Evolutionary conservation across 345 rosid genomes (phyloP).

Genomic region (Eucalyptus marginata): DNA sequence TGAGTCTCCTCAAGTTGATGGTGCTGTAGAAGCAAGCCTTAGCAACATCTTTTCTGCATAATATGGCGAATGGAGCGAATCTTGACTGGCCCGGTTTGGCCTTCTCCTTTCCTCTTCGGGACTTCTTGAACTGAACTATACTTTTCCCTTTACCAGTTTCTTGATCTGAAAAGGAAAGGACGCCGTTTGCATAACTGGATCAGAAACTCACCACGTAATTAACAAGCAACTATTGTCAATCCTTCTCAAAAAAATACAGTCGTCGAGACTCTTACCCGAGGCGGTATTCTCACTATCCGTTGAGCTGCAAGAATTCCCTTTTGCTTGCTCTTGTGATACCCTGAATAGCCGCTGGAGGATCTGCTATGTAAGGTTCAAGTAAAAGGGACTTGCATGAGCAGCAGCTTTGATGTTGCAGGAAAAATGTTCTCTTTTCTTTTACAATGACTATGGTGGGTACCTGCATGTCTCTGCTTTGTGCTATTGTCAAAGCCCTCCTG

Average conservation of each 20-base stretch:
- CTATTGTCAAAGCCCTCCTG: background rate
- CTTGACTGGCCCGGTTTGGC: background rate
- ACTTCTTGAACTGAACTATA: conserved; percentile 4
- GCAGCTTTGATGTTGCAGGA: background rate
- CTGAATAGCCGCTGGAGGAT: conserved; percentile 46
- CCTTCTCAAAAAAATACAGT: background rate
- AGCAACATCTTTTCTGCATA: conserved; percentile 49
- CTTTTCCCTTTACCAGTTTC: conserved; percentile 2
- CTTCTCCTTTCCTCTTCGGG: conserved; percentile 5
- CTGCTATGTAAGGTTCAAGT: conserved; percentile 22
- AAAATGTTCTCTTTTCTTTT: background rate
- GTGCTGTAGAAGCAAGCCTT: conserved; percentile 52
- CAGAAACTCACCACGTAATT: background rate
- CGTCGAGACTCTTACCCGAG: conserved; percentile 3
- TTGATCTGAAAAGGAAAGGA: conserved; percentile 3
- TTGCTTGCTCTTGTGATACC: conserved; percentile 21
- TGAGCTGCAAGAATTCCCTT: background rate
- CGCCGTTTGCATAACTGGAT: background rate
- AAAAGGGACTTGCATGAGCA: background rate
- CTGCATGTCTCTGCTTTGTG: conserved; percentile 43
- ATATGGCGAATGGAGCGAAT: conserved; percentile 10
- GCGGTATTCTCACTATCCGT: background rate
- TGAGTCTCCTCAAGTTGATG: conserved; percentile 20
- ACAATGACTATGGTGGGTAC: background rate
- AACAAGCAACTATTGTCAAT: background rate